phyloP scores from a whole-genome alignment of 192 early-diverging fungal genomes.

The Coemansia sp. region DNA sequence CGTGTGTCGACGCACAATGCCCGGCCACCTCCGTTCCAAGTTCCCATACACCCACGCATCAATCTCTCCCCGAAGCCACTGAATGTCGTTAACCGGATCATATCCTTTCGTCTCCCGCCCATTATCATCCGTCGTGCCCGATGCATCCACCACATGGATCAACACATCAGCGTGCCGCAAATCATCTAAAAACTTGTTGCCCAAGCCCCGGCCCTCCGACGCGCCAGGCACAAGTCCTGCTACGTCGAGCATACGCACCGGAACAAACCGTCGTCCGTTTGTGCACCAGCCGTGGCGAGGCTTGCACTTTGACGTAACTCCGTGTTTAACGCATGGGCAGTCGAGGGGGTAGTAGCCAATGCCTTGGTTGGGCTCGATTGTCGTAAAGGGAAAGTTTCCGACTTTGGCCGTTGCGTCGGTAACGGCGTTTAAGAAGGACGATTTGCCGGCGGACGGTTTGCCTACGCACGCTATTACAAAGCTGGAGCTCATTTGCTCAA shows the following conservation, averaged over 20 bases:
- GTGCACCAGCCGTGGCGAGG: constrained; percentile 76
- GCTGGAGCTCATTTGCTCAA: constrained; percentile 36
- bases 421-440: constrained; percentile 78
- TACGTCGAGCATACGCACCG: constrained; percentile 76
- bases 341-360: constrained; percentile 70
- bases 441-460: constrained; percentile 80
- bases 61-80: constrained; percentile 76
- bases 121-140: constrained; percentile 75
- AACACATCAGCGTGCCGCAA: constrained; percentile 73
- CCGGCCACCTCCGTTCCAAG: constrained; percentile 65
- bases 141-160: constrained; percentile 84
- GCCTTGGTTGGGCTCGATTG: constrained; percentile 81
- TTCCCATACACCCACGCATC: constrained; percentile 76
- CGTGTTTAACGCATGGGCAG: constrained; percentile 66
- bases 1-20: constrained; percentile 65
- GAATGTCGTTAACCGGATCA: constrained; percentile 81
- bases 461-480: constrained; percentile 70
- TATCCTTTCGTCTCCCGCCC: constrained; percentile 79
- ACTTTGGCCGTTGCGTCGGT: constrained; percentile 83
- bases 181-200: constrained; percentile 82
- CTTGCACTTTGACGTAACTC: constrained; percentile 58
- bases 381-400: constrained; percentile 84
- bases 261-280: constrained; percentile 65
- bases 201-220: constrained; percentile 69
- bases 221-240: constrained; percentile 85